These are phyloP conservation scores for Arthonia radiata DNA, from an alignment of 495 filamentous ascomycete genomes.

Conservation along the genomic window DNA sequence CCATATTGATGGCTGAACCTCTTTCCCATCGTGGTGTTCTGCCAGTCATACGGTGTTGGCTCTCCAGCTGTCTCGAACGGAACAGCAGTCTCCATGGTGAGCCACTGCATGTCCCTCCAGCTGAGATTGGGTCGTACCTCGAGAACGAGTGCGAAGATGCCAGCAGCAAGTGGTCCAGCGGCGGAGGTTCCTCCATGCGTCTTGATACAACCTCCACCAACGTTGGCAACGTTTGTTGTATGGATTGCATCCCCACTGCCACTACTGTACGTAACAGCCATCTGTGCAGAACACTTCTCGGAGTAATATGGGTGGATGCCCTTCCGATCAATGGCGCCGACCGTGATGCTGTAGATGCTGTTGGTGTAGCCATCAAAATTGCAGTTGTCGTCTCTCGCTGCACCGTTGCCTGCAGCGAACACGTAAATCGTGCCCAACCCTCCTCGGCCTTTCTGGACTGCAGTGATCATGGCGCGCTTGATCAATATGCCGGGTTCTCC, in stretches of 20 bases:
- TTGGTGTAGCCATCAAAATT: conserved; percentile 99
- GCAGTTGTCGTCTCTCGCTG: conserved; percentile 73
- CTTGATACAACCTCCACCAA: too few species aligned
- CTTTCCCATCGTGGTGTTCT: conserved; percentile 50
- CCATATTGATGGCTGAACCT: conserved; percentile 85
- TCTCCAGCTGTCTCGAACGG: conserved; percentile 48
- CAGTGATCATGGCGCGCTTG: conserved; percentile 70
- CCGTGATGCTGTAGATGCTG: conserved; percentile 94
- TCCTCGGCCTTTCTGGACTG: conserved; percentile 62
- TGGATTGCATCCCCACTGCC: conserved; percentile 73
- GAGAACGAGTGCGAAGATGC: conserved; percentile 79
- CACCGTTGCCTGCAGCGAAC: conserved; percentile 92
- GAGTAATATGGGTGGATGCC: conserved; percentile 80
- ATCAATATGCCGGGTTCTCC: conserved; percentile 81
- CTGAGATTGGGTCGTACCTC: conserved; percentile 64
- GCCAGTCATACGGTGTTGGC: too few species aligned
- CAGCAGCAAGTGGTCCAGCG: conserved; percentile 75
- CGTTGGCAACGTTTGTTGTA: conserved; percentile 77
- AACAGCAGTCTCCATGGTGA: conserved; percentile 63
- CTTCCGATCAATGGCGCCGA: conserved; percentile 74
- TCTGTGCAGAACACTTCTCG: conserved; percentile 79
- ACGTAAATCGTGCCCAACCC: conserved; percentile 85
- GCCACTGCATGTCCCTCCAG: conserved; percentile 88
- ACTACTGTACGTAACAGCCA: conserved; percentile 91
- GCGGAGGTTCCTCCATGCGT: conserved; percentile 98